phyloP scores from a whole-genome alignment of 2,329 filamentous ascomycete genomes.

The Stemphylium beticola region DNA sequence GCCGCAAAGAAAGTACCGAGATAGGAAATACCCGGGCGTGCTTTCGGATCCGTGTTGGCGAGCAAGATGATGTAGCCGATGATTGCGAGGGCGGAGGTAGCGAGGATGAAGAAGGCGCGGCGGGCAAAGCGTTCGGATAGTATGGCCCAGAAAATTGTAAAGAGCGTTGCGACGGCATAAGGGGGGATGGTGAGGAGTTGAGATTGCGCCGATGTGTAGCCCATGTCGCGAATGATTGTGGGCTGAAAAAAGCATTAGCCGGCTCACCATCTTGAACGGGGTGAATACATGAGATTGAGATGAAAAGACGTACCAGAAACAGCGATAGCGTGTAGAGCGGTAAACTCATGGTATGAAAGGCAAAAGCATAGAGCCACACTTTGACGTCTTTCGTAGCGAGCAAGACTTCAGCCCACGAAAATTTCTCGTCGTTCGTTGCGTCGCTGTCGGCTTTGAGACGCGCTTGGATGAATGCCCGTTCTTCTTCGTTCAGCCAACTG shows the following conservation, averaged over 20 bases:
- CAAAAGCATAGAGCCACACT: slow-evolving; percentile 67
- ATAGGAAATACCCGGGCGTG: slow-evolving; percentile 47
- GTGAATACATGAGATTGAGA: neutral
- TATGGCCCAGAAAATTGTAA: slow-evolving; percentile 46
- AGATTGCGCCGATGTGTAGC: slow-evolving; percentile 50
- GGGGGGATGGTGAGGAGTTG: slow-evolving; percentile 57
- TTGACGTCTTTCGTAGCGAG: slow-evolving; percentile 61
- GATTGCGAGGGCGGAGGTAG: slow-evolving; percentile 39
- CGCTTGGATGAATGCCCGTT: slow-evolving; percentile 63
- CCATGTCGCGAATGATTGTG: slow-evolving; percentile 57
- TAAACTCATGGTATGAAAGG: slow-evolving; percentile 75
- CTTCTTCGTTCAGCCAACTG: slow-evolving; percentile 60
- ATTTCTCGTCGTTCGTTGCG: slow-evolving; percentile 70
- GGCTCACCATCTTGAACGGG: too few relatives aligned
- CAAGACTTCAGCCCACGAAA: slow-evolving; percentile 70
- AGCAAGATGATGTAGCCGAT: slow-evolving; percentile 51
- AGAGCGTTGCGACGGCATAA: slow-evolving; percentile 49
- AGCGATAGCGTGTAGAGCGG: slow-evolving; percentile 48
- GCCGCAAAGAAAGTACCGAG: slow-evolving; percentile 48
- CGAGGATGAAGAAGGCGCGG: slow-evolving; percentile 47
- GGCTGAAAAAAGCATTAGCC: slow-evolving; percentile 50
- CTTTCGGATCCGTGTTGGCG: slow-evolving; percentile 37
- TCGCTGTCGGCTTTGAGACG: slow-evolving; percentile 73
- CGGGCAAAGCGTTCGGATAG: slow-evolving; percentile 40
- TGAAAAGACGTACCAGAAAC: slow-evolving; percentile 43